A percentile compares a stretch with the other conserved stretches of the same genome.
Conservation (phyloP, 306 rosid species). For the Senna siamea region DNA sequence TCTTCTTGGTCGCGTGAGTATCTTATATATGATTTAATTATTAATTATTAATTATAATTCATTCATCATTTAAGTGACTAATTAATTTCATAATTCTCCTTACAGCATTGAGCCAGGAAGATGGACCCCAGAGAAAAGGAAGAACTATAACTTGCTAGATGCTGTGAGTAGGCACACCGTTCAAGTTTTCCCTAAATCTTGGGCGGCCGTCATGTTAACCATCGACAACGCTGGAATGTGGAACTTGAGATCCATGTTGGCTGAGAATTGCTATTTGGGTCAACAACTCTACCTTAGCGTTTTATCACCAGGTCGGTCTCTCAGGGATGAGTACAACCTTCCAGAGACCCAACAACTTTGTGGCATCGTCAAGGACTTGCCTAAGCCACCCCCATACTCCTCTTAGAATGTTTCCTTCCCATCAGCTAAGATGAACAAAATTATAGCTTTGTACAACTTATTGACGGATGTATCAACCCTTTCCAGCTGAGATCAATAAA, state of each 20-base stretch:
- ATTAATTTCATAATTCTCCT: too few relatives aligned
- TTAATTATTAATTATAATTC: too few relatives aligned
- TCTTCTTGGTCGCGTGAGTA: slow-evolving; percentile 73
- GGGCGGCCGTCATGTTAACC: slow-evolving; percentile 64
- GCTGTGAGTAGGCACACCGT: slow-evolving; percentile 81
- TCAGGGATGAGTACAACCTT: slow-evolving; percentile 68
- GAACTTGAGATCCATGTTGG: slow-evolving; percentile 61
- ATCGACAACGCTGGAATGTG: slow-evolving; percentile 83
- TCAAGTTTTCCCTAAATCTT: slow-evolving; percentile 80
- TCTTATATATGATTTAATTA: too few relatives aligned
- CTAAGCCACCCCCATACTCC: slow-evolving; percentile 48
- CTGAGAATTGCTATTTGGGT: slow-evolving; percentile 69
- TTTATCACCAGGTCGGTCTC: slow-evolving; percentile 44
- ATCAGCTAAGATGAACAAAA: neutral
- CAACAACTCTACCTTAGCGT: slow-evolving; percentile 68
- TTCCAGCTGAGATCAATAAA: too few relatives aligned
- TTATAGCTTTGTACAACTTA: too few relatives aligned
- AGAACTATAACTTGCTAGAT: slow-evolving; percentile 71
- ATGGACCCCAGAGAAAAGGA: slow-evolving; percentile 71
- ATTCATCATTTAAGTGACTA: too few relatives aligned
- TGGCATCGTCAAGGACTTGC: slow-evolving; percentile 57
- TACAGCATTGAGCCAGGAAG: slow-evolving; percentile 72
- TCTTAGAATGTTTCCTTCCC: neutral
- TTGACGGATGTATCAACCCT: too few relatives aligned
- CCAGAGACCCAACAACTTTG: slow-evolving; percentile 54